Base-by-base conservation (phyloP, 2,329 filamentous ascomycete species). In the Phialemoniopsis sp. region DNA sequence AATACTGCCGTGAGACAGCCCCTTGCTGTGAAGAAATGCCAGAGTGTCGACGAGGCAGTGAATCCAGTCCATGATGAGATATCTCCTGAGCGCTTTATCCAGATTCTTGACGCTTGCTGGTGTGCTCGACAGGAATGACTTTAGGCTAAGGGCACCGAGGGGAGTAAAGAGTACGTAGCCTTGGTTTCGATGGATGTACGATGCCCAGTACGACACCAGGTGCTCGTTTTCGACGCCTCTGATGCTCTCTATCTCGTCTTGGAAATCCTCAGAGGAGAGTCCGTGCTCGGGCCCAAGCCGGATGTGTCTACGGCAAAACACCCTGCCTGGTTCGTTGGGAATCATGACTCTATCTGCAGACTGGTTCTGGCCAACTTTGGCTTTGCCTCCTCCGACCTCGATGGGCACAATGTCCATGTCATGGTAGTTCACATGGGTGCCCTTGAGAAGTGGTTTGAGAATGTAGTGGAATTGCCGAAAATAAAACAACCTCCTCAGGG, bases 1-100 rank as follows among this genome's bases (percentile, higher is more conserved):
- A 55, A 90, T 87, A 36, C 78, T 80, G 16, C 76, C 75, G 50
- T 89, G 85, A 3, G 76, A 74, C 17, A 78, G 71, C 2, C 80
- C 78, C 35, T 72, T 73, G 45, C 71, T 72, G 54, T 89, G 85
- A 3, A 89, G 62, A 45, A 76, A 85, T 38, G 80, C 77, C 13
- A 89, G 54, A 2, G 83, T 80, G 55, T 87, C 82, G 31, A 75
- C 70, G 4, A 89, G 69, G 55, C 85, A 89, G 52, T 85, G 79
- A 51, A 89, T 76, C 85, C 85, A 89, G 56, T 86, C 82, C 54
- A 87, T 67, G 5, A 88, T 57, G 13, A 84, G 63, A 34, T 68
- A 64, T 28, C 80, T 71, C 18, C 82, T 70, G 31, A 76, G 71
- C 37, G 69, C 66, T 53, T 86, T 85, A 4, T 75, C 51, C 10